phyloP scores from a whole-genome alignment of 345 rosid species.

The Rhodamnia argentea region DNA sequence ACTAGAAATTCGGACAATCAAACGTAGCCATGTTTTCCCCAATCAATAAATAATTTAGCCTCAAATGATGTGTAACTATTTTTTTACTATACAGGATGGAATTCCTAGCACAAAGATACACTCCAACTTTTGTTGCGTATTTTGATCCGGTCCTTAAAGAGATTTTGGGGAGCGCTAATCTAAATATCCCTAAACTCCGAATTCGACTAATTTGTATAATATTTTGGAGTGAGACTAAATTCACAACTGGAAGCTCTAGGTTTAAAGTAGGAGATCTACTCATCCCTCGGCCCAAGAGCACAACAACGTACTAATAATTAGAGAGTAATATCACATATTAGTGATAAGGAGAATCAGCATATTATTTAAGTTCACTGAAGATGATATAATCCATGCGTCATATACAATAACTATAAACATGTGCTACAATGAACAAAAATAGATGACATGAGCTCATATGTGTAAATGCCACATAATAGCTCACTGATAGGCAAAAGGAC shows the following conservation, averaged over 20 bases:
- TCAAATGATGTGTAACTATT: too few species aligned
- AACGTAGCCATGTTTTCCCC: too few species aligned
- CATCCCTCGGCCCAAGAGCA: background rate
- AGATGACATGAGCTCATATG: background rate
- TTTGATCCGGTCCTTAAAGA: background rate
- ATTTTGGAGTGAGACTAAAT: background rate
- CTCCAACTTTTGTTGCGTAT: background rate
- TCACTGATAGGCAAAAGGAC: too few species aligned
- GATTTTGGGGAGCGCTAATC: background rate
- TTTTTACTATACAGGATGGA: background rate
- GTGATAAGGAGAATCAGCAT: background rate
- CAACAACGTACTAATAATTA: background rate
- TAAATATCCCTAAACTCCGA: background rate
- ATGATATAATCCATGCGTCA: background rate
- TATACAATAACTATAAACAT: background rate
- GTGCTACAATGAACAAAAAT: background rate
- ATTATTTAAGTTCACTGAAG: background rate
- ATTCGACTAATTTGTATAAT: background rate
- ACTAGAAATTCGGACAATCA: too few species aligned
- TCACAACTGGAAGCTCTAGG: background rate
- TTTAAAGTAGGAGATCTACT: background rate
- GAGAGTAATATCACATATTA: background rate
- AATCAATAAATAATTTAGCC: background rate
- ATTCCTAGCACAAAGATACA: background rate
- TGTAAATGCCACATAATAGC: background rate